These are phyloP conservation scores for Colletotrichum nymphaeae DNA, from an alignment of 2,329 filamentous ascomycete genomes.

Conservation along the genomic window DNA sequence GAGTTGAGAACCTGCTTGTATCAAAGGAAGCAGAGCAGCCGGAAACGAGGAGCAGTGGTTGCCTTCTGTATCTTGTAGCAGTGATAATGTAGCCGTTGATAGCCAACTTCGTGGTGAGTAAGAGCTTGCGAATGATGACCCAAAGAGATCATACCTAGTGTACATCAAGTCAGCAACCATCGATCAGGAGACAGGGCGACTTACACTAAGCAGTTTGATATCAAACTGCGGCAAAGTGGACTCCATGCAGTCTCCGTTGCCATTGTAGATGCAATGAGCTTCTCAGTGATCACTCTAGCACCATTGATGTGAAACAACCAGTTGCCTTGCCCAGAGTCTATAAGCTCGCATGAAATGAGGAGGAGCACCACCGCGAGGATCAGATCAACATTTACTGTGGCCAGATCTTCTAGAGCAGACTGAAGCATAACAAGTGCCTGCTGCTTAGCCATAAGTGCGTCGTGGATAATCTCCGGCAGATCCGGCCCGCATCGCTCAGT, in stretches of 20 bases:
- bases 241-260: neutral
- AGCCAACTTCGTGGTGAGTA: neutral
- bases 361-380: neutral
- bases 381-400: slow-evolving; percentile 1
- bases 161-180: neutral
- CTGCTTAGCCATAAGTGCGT: slow-evolving; percentile 7
- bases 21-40: slow-evolving; percentile 5
- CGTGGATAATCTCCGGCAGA: neutral
- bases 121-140: slow-evolving; percentile 12
- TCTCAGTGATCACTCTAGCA: neutral
- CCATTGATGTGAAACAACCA: slow-evolving; percentile 10
- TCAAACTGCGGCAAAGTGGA: neutral
- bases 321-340: neutral
- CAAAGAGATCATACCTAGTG: slow-evolving; percentile 10
- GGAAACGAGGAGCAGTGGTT: slow-evolving; percentile 13
- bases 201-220: slow-evolving; percentile 20
- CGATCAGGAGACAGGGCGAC: neutral
- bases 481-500: neutral
- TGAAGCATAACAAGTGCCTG: slow-evolving; percentile 3
- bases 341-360: slow-evolving; percentile 8
- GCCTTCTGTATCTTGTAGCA: slow-evolving; percentile 15
- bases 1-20: slow-evolving; percentile 9
- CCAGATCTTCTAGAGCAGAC: neutral
- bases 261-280: neutral
- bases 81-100: slow-evolving; percentile 12